A percentile compares a stretch with the other conserved stretches of the same genome.
These are phyloP conservation scores for Luffa aegyptiaca DNA, from an alignment of 306 rosid species.

Conservation along the genomic window DNA sequence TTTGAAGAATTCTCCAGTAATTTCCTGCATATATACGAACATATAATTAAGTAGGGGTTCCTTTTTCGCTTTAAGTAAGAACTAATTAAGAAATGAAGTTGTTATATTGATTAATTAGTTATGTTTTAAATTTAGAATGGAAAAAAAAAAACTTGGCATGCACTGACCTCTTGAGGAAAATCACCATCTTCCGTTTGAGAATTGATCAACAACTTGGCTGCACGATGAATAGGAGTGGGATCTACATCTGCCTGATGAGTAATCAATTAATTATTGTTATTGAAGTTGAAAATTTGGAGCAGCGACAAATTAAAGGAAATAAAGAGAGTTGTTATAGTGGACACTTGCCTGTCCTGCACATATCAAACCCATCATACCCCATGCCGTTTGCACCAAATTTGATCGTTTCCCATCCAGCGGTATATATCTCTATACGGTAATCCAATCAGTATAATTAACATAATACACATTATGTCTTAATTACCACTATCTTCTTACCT, in stretches of 20 bases:
- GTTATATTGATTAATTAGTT: background rate
- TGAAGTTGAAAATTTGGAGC: background rate
- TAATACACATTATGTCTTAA: no score
- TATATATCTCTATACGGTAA: conserved; percentile 15
- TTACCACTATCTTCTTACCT: conserved; percentile 1
- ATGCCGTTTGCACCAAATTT: conserved; percentile 31
- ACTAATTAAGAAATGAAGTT: no score
- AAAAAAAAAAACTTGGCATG: background rate
- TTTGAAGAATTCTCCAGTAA: conserved; percentile 42
- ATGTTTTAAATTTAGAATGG: background rate
- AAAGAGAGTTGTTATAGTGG: background rate
- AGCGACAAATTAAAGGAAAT: background rate
- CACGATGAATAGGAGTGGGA: conserved; percentile 28
- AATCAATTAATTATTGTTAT: no score
- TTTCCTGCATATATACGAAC: conserved; percentile 9
- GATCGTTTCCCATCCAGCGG: conserved; percentile 23
- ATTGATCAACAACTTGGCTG: conserved; percentile 26
- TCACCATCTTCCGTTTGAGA: conserved; percentile 28
- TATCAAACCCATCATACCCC: conserved; percentile 34
- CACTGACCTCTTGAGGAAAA: conserved; percentile 34
- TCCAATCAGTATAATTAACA: no score
- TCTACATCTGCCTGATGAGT: conserved; percentile 23
- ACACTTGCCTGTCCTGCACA: conserved; percentile 26
- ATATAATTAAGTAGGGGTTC: background rate
- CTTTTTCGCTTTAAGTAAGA: background rate